Evolutionary conservation across 2,329 filamentous ascomycete species (phyloP).

Genomic region (Amylocarpus encephaloides): DNA sequence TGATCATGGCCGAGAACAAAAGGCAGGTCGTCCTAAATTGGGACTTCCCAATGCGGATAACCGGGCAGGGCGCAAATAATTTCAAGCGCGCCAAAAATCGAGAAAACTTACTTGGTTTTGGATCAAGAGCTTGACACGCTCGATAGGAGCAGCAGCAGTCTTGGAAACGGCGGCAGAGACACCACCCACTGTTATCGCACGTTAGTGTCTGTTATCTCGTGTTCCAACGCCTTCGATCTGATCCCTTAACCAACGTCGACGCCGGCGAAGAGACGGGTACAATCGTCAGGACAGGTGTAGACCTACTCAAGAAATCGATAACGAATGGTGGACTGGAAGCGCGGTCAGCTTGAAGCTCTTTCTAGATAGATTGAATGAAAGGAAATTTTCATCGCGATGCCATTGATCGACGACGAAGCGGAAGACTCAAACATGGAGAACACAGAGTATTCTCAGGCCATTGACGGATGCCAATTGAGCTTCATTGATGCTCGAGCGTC

Average conservation of each 20-base stretch:
- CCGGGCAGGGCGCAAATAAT: slow-evolving; percentile 5
- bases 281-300: slow-evolving; percentile 15
- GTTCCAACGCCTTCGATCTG: slow-evolving; percentile 2
- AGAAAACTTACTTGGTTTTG: slow-evolving; percentile 89
- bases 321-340: slow-evolving; percentile 69
- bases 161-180: slow-evolving; percentile 99
- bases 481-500: slow-evolving; percentile 19
- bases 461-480: slow-evolving; percentile 22
- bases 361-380: slow-evolving; percentile 6
- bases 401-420: slow-evolving; percentile 22
- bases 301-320: slow-evolving; percentile 98
- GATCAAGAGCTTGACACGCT: slow-evolving; percentile 99
- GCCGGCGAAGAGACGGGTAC: slow-evolving; percentile 11
- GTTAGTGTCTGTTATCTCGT: slow-evolving; percentile 20
- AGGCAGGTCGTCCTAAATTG: not conserved
- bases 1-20: not conserved
- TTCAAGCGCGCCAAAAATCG: not conserved
- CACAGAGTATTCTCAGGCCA: slow-evolving; percentile 13
- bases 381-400: slow-evolving; percentile 16
- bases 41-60: slow-evolving; percentile 18
- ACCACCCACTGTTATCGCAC: slow-evolving; percentile 79
- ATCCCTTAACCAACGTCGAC: slow-evolving; percentile 9
- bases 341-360: slow-evolving; percentile 21
- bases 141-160: slow-evolving; percentile 98
- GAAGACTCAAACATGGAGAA: slow-evolving; percentile 3